These are phyloP conservation scores for Durusdinium trenchii DNA, from an alignment of 73 alveolate genomes.

Conservation along the genomic window DNA sequence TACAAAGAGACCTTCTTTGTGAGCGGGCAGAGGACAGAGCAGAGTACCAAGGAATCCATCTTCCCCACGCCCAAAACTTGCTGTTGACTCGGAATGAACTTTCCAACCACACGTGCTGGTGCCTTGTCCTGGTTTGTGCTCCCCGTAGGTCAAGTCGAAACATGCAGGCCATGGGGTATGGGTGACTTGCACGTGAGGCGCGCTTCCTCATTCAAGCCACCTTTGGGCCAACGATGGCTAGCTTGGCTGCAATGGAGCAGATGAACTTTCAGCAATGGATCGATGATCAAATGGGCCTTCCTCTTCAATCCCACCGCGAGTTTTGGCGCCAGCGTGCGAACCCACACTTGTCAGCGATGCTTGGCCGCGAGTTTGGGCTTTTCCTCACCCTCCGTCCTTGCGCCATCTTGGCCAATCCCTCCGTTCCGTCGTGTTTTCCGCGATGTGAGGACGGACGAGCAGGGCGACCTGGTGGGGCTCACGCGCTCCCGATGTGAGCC, in stretches of 20 bases:
- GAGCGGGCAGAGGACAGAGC: too few relatives aligned
- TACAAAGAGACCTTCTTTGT: too few relatives aligned
- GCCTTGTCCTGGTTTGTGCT: too few relatives aligned
- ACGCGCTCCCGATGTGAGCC: conserved; percentile 65
- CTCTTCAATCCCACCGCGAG: conserved; percentile 45
- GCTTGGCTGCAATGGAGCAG: conserved; percentile 22
- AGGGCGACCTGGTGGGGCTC: conserved; percentile 45
- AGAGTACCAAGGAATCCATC: too few relatives aligned
- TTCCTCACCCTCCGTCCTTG: neutral
- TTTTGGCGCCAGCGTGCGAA: conserved; percentile 58
- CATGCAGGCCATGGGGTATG: too few relatives aligned
- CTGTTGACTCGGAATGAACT: too few relatives aligned
- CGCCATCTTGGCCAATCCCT: neutral
- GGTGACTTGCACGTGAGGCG: neutral
- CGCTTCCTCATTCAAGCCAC: conserved; percentile 77
- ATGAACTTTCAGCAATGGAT: conserved; percentile 66
- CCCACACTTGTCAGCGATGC: conserved; percentile 37
- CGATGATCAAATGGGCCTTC: conserved; percentile 55
- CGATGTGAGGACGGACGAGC: neutral
- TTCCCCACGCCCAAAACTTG: too few relatives aligned
- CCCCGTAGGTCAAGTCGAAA: too few relatives aligned
- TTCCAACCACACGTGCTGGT: too few relatives aligned
- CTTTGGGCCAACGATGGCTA: conserved; percentile 80
- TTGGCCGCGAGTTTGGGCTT: neutral
- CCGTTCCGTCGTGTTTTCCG: neutral